phyloP scores from a whole-genome alignment of 305 asterid species.

The Petunia hybrid region DNA sequence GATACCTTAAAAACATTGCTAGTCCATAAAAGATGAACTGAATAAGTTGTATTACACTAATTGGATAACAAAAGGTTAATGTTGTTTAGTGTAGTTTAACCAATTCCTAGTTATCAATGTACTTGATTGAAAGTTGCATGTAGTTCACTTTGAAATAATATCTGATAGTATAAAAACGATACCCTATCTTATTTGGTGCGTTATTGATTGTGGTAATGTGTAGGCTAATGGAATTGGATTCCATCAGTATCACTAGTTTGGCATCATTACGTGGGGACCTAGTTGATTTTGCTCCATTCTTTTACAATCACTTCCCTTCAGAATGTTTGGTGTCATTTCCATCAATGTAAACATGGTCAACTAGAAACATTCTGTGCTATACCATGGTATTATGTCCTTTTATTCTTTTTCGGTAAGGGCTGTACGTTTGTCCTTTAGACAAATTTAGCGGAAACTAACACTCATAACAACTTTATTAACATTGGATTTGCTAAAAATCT shows the following conservation, averaged over 20 bases:
- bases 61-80: background rate
- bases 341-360: background rate
- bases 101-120: background rate
- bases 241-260: background rate
- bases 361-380: background rate
- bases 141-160: background rate
- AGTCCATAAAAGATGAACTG: background rate
- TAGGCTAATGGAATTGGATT: background rate
- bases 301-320: background rate
- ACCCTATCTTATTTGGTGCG: background rate
- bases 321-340: conserved; percentile 5
- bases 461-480: background rate
- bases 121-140: background rate
- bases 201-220: background rate
- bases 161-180: background rate
- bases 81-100: background rate
- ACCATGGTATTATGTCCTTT: background rate
- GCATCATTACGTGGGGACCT: conserved; percentile 18
- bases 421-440: background rate
- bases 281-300: conserved; percentile 22
- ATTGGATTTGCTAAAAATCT: background rate
- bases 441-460: background rate
- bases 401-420: background rate
- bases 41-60: background rate
- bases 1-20: background rate